Base-by-base conservation (phyloP, 495 filamentous ascomycete genomes). In the Neurospora intermedia region DNA sequence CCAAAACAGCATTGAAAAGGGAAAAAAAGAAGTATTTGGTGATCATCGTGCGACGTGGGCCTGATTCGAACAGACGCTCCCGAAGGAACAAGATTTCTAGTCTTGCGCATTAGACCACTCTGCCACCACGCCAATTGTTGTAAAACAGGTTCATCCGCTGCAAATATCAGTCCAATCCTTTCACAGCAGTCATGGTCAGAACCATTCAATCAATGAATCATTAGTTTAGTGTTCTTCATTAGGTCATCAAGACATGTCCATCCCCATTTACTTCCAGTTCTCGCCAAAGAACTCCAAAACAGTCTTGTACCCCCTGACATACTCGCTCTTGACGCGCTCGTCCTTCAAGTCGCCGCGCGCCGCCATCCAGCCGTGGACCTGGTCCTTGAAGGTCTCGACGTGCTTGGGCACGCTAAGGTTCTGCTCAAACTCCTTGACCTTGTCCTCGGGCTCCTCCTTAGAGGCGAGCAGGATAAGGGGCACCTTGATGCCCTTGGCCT, bases 301-400 rank as follows among this genome's bases (percentile, higher is more conserved):
- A 15, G 87, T 87, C 85, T 89, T 86, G 79, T 97, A 97, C 0
- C 92, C 94, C 16, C 91, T 83, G 82, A 89, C 87, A 80, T 96
- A 97, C 84, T 94, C 93, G 78, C 84, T 86, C 80, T 86, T 89
- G 54, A 93, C 90, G 73, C 87, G 85, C 7, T 82, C 82, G 76
- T 96, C 83, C 72, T 89, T 87, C 45, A 96, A 79, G 78, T 96
- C 86, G 27, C 83, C 85, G 35, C 92, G 84, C 6, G 94, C 94
- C 23, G 92, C 93, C 94, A 97, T 97, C 88, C 90, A 97, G 40
- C 94, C 94, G 82, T 97, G 94, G 69, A 96, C 88, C 86, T 96
- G 93, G 75, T 92, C 90, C 11, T 81, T 74, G 77, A 93, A 97
- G 42, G 87, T 94, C 88, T 96, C 91, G 23, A 97, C 89, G 77